Percentiles rank a stretch among this genome's conserved stretches.
Evolutionary conservation across 2,329 filamentous ascomycete species (phyloP).

Genomic region (Fusarium liriodendri): DNA sequence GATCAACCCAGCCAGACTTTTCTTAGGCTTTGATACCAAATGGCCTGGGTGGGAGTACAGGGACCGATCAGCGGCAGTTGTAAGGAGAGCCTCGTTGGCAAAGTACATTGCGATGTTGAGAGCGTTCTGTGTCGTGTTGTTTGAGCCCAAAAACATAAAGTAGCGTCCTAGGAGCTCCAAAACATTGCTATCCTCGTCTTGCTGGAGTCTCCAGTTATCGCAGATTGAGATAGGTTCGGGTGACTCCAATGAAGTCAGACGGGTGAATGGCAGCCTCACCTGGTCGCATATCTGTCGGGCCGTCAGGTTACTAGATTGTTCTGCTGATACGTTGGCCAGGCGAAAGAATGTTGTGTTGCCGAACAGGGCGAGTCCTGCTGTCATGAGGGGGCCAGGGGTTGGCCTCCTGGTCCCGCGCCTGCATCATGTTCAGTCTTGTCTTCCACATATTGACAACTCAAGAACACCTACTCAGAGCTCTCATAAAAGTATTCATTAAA

Average conservation of each 20-base stretch:
- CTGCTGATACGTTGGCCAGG: background rate
- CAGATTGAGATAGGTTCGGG: background rate
- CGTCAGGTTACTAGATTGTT: background rate
- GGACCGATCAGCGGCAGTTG: background rate
- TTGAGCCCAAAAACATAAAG: background rate
- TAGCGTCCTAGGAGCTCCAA: background rate
- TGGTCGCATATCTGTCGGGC: background rate
- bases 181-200: background rate
- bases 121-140: accelerated
- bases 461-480: background rate
- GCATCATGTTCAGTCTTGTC: background rate
- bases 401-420: background rate
- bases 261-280: background rate
- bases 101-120: conserved; percentile 30
- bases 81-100: conserved; percentile 26
- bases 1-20: background rate
- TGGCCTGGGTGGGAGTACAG: conserved; percentile 1
- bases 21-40: conserved; percentile 8
- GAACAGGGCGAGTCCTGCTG: conserved; percentile 17
- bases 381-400: conserved; percentile 21
- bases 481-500: conserved; percentile 1
- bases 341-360: conserved; percentile 16
- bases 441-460: background rate
- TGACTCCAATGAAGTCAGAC: background rate
- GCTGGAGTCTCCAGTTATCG: background rate